Conservation (phyloP, 495 filamentous ascomycete genomes). For the Penicillium simplicissimum region DNA sequence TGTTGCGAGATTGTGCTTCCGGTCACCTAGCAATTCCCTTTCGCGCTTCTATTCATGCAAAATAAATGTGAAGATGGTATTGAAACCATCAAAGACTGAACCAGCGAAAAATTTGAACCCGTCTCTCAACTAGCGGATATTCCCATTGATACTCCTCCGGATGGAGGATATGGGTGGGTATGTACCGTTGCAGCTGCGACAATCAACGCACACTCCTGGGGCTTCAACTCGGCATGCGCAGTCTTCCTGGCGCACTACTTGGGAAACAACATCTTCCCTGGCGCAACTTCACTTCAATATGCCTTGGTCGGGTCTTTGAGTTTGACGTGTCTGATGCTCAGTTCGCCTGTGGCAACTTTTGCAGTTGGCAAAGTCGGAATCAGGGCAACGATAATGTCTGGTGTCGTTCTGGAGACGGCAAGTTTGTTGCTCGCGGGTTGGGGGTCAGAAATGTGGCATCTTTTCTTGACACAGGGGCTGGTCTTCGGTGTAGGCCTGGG, state of each 20-base stretch:
- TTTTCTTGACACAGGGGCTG: slow-evolving; percentile 53
- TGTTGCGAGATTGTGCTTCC: not conserved
- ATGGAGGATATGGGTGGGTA: slow-evolving; percentile 51
- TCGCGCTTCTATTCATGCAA: not conserved
- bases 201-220: slow-evolving; percentile 47
- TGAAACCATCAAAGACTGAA: not conserved
- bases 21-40: not conserved
- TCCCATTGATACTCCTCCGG: not conserved
- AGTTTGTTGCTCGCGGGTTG: slow-evolving; percentile 51
- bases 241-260: slow-evolving; percentile 16
- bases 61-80: not conserved
- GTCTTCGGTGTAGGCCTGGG: slow-evolving; percentile 54
- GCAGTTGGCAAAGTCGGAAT: slow-evolving; percentile 42
- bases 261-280: slow-evolving; percentile 8
- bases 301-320: slow-evolving; percentile 17
- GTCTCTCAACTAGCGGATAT: not conserved
- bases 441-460: slow-evolving; percentile 47
- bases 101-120: not conserved
- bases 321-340: slow-evolving; percentile 5
- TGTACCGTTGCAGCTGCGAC: slow-evolving; percentile 33
- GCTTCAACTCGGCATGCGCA: slow-evolving; percentile 30
- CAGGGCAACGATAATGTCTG: slow-evolving; percentile 40
- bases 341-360: slow-evolving; percentile 10
- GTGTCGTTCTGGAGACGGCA: slow-evolving; percentile 37
- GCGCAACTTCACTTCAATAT: slow-evolving; percentile 12